These are phyloP conservation scores for Ulmus americana DNA, from an alignment of 331 rosid species.

Conservation along the genomic window DNA sequence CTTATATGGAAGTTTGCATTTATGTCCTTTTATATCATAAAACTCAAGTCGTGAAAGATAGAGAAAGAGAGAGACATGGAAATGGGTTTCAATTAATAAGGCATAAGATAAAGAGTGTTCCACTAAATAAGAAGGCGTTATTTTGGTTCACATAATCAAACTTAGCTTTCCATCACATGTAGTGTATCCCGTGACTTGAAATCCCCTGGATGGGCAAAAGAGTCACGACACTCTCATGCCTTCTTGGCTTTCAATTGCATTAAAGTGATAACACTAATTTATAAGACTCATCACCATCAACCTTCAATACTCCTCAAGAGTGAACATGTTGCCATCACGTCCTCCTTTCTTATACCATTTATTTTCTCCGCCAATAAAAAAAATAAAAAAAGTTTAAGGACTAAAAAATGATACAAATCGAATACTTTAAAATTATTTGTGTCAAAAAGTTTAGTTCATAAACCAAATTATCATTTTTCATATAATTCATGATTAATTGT, in stretches of 20 bases:
- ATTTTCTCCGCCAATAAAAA: background rate
- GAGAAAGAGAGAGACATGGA: background rate
- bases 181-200: constrained; percentile 5
- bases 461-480: too few species aligned
- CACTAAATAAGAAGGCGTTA: constrained; percentile 25
- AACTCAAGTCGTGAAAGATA: background rate
- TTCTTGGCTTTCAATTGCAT: constrained; percentile 14
- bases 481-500: too few species aligned
- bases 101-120: constrained; percentile 31
- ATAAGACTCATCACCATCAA: constrained; percentile 5
- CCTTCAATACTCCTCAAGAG: constrained; percentile 3
- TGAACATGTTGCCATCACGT: constrained; percentile 12
- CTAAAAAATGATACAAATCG: background rate
- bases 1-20: background rate
- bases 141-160: constrained; percentile 24
- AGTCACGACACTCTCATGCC: constrained; percentile 7
- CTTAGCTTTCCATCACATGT: constrained; percentile 32
- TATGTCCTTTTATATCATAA: background rate
- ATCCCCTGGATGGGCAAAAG: constrained; percentile 12
- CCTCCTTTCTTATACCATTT: background rate
- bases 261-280: constrained; percentile 16
- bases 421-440: background rate
- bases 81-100: too few species aligned
- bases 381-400: background rate
- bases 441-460: too few species aligned